Evolutionary conservation across 225 moss, liverwort and hornwort genomes (phyloP), one percentile per base, ranked within the genome.

Genomic region (Rhytidiadelphus loreus): DNA sequence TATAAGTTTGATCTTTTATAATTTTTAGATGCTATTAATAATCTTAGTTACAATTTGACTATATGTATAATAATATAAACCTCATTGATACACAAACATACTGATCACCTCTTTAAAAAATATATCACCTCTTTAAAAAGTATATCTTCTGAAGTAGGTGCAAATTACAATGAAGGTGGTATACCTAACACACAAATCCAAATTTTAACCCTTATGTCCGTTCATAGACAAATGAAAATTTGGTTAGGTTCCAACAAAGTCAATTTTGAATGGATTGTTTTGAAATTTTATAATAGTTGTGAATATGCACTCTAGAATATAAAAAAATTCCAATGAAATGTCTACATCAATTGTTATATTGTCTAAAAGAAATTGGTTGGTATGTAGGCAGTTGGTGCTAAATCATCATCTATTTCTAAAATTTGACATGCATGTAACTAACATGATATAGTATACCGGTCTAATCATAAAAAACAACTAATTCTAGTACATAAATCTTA

Each of bases 251-350:
- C 14, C 3, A 16, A 28, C 9, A 26, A 71, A 43, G 8, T 0
- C 2, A 44, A 8, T 26, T 72, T 72, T 16, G 28, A 72, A 16
- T 43, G 72, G 28, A 72, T 16, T 41, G 8, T 41, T 70, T 69
- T 41, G 25, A 70, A 25, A 41, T 15, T 70, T 70, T 28, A 10
- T 28, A 72, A 3, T 9, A 28, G 9, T 9, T 72, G 24, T 39
- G 0, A 39, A 39, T 8, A 26, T 15, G 6, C 4, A 43, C 1
- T 16, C 0, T 0, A 0, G 0, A 39, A 69, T 39, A 24, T 3
- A 70, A 70, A 1, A 8, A 72, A 16, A 71, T 9, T 28, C 16
- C 5, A 43, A 43, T 16, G 16, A 44, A 0, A 13, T 43, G 2
- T 72, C 5, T 0, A 16, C 2, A 72, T 72, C 28, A 72, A 72